phyloP scores from a whole-genome alignment of 2,329 filamentous ascomycete species.

The Aspergillus aculeatinus region DNA sequence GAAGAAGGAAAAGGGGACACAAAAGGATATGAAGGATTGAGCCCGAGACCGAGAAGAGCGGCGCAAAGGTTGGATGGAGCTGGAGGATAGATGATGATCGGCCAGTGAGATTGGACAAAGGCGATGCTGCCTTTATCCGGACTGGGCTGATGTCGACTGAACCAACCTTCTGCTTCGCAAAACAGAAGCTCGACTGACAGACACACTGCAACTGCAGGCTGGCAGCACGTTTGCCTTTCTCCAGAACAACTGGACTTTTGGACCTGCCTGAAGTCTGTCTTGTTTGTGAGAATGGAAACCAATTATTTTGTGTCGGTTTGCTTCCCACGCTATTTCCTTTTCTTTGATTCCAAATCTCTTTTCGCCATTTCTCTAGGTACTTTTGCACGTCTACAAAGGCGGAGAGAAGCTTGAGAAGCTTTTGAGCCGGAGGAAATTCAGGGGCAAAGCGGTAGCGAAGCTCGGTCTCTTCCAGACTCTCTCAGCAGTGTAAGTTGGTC shows the following conservation, averaged over 20 bases:
- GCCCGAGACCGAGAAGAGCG: slow-evolving; percentile 7
- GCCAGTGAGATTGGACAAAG: slow-evolving; percentile 17
- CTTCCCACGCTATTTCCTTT: not conserved
- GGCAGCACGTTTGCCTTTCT: slow-evolving; percentile 5
- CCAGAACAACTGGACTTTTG: slow-evolving; percentile 1
- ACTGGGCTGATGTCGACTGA: not conserved
- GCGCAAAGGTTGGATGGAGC: slow-evolving; percentile 11
- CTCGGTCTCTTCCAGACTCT: slow-evolving; percentile 16
- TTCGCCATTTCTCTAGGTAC: not conserved
- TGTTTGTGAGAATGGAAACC: not conserved
- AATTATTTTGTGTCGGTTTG: not conserved
- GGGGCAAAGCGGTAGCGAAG: slow-evolving; percentile 16
- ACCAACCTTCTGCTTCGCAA: slow-evolving; percentile 6
- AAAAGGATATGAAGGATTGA: slow-evolving; percentile 13
- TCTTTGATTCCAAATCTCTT: not conserved
- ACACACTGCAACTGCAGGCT: not conserved
- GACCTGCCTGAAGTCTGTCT: slow-evolving; percentile 2
- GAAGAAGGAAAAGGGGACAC: slow-evolving; percentile 20
- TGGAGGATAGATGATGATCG: slow-evolving; percentile 24
- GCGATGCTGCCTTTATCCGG: slow-evolving; percentile 8
- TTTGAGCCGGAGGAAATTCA: slow-evolving; percentile 18
- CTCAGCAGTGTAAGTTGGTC: slow-evolving; percentile 10
- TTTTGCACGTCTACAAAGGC: not conserved
- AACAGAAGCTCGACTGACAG: slow-evolving; percentile 7
- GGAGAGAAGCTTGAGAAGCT: slow-evolving; percentile 13